Evolutionary conservation across 148 eudicot genomes (phyloP), one percentile per base, ranked within the genome.

Genomic region (Camellia sinensis): DNA sequence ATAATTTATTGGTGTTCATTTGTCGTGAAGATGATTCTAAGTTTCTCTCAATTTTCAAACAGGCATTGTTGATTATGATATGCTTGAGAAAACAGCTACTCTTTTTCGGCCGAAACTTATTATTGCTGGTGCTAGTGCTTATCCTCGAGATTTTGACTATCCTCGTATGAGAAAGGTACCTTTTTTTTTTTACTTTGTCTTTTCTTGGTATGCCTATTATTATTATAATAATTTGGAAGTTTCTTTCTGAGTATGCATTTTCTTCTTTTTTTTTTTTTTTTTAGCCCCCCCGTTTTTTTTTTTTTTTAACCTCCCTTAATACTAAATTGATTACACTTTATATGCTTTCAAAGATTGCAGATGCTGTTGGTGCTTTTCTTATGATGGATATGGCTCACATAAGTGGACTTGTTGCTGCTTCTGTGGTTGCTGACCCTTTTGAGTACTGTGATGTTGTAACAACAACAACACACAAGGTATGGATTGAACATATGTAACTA

Each of bases 311-410:
- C 37, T 29, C 37, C 37, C 37, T 29, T 13, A 54, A 10, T 41
- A 13, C 62, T 80, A 83, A 74, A 82, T 75, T 77, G 71, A 74
- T 68, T 77, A 7, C 41, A 37, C 41, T 52, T 76, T n/a, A 17
- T 83, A 64, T 74, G 60, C 44, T 71, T 78, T 52, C 22, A 44
- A 40, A 92, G 97, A 94, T 94, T 83, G 98, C 95, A 73, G 97
- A 92, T 89, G 71, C 90, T 80, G 92, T 88, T 80, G 97, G 95
- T 63, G 95, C 98, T 83, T 92, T 95, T 76, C 94, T 95, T 69
- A 91, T 95, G 97, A 90, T 90, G 92, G 98, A 95, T 80, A 95
- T 95, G 98, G 98, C 98, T 69, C 98, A 95, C 81, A 95, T 93
- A 74, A 95, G 97, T 86, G 98, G 98, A 40, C 98, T 95, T 80